Conservation (phyloP, 371 early-diverging fungal genomes). For the Chytridiales sp. region DNA sequence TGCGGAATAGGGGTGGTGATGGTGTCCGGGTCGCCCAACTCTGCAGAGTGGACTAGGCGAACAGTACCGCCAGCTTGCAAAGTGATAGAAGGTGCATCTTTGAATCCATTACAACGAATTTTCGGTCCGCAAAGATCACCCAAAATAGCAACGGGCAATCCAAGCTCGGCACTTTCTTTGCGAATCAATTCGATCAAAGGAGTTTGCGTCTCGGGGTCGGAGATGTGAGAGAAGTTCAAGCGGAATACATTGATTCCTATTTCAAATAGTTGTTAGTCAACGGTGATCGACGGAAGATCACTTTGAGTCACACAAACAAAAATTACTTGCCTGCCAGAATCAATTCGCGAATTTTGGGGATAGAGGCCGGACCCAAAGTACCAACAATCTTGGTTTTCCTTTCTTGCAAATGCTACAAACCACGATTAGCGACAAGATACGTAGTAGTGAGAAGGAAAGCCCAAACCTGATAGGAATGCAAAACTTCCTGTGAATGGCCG, state of each 20-base stretch:
- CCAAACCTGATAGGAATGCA: slow-evolving; percentile 17
- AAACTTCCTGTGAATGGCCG: slow-evolving; percentile 22
- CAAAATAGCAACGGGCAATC: slow-evolving; percentile 45
- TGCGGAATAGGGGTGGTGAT: slow-evolving; percentile 42
- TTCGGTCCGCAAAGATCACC: slow-evolving; percentile 50
- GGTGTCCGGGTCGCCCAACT: slow-evolving; percentile 32
- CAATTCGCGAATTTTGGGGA: slow-evolving; percentile 20
- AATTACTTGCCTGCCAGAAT: slow-evolving; percentile 34
- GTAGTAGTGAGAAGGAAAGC: not conserved
- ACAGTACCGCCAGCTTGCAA: slow-evolving; percentile 26
- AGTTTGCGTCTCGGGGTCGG: slow-evolving; percentile 42
- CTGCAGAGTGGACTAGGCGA: slow-evolving; percentile 24
- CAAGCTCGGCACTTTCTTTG: slow-evolving; percentile 26
- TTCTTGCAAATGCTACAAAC: slow-evolving; percentile 4
- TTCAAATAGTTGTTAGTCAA: not conserved
- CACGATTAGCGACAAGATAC: not conserved
- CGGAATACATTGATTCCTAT: slow-evolving; percentile 49
- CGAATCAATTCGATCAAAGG: slow-evolving; percentile 44
- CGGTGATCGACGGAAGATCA: not conserved
- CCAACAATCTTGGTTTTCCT: slow-evolving; percentile 41
- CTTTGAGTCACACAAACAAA: slow-evolving; percentile 4
- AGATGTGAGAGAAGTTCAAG: slow-evolving; percentile 48
- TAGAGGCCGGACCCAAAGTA: slow-evolving; percentile 41
- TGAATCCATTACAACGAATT: slow-evolving; percentile 48
- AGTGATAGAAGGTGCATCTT: slow-evolving; percentile 31